Percentiles rank a stretch among this genome's conserved stretches.
Evolutionary conservation across 176 grass and related monocot genomes (phyloP).

Genomic region (Themeda triandra): DNA sequence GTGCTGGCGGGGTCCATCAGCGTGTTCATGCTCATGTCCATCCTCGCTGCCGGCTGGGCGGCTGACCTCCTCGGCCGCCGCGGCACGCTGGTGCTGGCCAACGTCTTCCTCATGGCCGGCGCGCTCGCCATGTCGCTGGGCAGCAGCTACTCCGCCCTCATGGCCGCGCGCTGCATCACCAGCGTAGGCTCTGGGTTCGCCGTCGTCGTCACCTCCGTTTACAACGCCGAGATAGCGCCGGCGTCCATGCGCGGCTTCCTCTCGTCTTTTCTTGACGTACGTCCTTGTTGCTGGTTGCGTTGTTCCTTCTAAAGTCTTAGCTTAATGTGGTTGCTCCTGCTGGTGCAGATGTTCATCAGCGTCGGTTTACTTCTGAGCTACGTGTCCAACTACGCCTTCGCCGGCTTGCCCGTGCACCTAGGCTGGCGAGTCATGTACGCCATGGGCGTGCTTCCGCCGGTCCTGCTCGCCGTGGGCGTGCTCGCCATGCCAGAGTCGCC

Average conservation of each 20-base stretch:
- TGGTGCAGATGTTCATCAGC: not conserved
- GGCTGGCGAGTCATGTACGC: conserved; percentile 48
- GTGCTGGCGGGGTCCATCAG: conserved; percentile 40
- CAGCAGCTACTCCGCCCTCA: conserved; percentile 27
- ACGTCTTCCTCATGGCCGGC: conserved; percentile 40
- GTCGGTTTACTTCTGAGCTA: not conserved
- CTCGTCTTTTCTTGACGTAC: not conserved
- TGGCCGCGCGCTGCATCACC: conserved; percentile 39
- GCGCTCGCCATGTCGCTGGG: conserved; percentile 42
- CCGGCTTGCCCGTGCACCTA: conserved; percentile 37
- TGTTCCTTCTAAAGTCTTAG: too few species aligned
- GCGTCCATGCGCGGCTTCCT: conserved; percentile 34
- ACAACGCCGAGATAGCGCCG: conserved; percentile 49
- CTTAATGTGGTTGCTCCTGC: not conserved
- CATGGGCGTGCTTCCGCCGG: conserved; percentile 15
- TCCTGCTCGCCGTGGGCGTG: conserved; percentile 28
- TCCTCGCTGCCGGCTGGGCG: conserved; percentile 50
- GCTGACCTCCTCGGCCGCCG: conserved; percentile 29
- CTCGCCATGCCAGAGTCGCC: conserved; percentile 71
- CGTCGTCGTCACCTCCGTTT: conserved; percentile 21
- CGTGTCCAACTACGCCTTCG: conserved; percentile 31
- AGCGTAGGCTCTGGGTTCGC: conserved; percentile 33
- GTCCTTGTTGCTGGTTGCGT: not conserved
- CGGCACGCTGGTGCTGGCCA: conserved; percentile 35
- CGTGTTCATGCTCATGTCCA: conserved; percentile 31